These are phyloP conservation scores for Pterocarpus macrocarpus DNA, from an alignment of 306 rosid species.

Conservation along the genomic window DNA sequence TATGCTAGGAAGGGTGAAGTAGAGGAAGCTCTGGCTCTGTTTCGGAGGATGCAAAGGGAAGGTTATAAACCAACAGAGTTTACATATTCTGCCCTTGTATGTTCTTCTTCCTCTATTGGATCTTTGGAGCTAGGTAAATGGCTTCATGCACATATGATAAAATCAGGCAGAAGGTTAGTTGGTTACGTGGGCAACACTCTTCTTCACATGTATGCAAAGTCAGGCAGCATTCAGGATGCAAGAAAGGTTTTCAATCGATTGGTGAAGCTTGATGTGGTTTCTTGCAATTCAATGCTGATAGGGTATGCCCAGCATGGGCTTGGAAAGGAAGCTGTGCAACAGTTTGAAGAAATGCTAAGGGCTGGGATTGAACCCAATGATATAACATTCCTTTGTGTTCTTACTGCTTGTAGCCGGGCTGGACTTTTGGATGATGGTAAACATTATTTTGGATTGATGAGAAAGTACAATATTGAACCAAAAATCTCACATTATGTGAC, in stretches of 20 bases:
- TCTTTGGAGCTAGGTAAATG: constrained; percentile 63
- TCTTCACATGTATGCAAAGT: constrained; percentile 66
- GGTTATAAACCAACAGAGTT: constrained; percentile 51
- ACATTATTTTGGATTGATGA: constrained; percentile 58
- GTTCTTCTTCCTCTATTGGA: constrained; percentile 50
- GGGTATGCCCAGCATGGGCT: constrained; percentile 68
- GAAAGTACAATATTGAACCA: constrained; percentile 52
- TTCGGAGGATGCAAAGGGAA: constrained; percentile 59
- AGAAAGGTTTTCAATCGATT: constrained; percentile 55
- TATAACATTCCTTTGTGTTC: constrained; percentile 57
- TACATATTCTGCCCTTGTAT: constrained; percentile 57
- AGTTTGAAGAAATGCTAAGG: constrained; percentile 50
- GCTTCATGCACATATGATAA: constrained; percentile 59
- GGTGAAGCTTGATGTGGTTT: constrained; percentile 52
- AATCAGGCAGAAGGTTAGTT: constrained; percentile 51
- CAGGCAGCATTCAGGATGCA: constrained; percentile 62
- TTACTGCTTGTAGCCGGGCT: constrained; percentile 64
- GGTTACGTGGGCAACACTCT: constrained; percentile 64
- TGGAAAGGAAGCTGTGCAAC: constrained; percentile 62
- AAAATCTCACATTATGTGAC: constrained; percentile 52
- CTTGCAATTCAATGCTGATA: constrained; percentile 63
- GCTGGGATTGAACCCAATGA: constrained; percentile 56
- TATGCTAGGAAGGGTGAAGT: constrained; percentile 55
- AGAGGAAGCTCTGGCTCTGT: constrained; percentile 53
- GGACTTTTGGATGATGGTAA: constrained; percentile 59